These are phyloP conservation scores for Collybia sp. DNA, from an alignment of 768 basidiomycete species.

Conservation along the genomic window DNA sequence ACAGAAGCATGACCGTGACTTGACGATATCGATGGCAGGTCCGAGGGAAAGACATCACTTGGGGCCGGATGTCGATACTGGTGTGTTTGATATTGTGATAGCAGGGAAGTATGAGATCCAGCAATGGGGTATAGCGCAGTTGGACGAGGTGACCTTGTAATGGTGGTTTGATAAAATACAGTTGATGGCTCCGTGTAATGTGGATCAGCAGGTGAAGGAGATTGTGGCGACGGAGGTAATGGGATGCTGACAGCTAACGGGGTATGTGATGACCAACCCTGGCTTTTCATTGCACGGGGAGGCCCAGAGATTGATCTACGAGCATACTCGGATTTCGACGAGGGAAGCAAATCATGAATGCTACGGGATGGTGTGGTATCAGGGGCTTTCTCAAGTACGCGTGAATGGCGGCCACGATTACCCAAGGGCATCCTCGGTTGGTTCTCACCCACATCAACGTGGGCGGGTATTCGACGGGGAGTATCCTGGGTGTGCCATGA, in stretches of 20 bases:
- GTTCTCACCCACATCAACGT: neutral
- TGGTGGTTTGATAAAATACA: conserved; percentile 67
- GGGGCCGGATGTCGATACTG: conserved; percentile 27
- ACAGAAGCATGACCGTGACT: conserved; percentile 26
- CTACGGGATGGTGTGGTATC: conserved; percentile 15
- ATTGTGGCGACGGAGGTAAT: conserved; percentile 46
- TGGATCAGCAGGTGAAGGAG: conserved; percentile 30
- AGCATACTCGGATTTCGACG: conserved; percentile 31
- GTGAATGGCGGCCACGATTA: conserved; percentile 22
- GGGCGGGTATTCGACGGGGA: conserved; percentile 14
- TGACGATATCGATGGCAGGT: conserved; percentile 32
- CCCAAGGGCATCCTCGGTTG: neutral
- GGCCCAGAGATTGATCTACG: conserved; percentile 42
- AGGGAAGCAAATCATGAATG: conserved; percentile 17
- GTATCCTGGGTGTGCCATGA: conserved; percentile 41
- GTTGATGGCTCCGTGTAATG: conserved; percentile 42
- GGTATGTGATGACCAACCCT: conserved; percentile 32
- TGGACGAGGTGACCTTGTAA: conserved; percentile 41
- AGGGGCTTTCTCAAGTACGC: conserved; percentile 19
- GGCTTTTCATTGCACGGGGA: conserved; percentile 32
- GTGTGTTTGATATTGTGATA: conserved; percentile 35
- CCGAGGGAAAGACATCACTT: conserved; percentile 37
- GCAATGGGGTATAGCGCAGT: conserved; percentile 41
- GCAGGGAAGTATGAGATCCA: conserved; percentile 35
- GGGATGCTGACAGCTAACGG: conserved; percentile 33